Conservation (phyloP, 179 eudicot species). For the Spinacia oleracea region DNA sequence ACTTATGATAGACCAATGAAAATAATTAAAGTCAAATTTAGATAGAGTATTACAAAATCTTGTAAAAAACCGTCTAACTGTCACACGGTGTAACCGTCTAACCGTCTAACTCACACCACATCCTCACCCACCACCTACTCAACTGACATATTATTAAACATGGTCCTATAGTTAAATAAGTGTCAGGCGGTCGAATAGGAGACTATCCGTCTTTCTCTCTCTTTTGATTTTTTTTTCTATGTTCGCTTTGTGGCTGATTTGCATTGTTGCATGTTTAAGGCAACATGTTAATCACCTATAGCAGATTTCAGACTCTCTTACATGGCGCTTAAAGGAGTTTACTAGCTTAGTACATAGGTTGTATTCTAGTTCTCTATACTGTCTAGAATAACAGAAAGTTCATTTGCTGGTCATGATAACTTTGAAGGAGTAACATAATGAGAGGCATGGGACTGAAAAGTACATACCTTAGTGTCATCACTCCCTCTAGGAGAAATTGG, state of each 20-base stretch:
- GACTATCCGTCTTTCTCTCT: no score
- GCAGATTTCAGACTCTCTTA: background rate
- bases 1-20: background rate
- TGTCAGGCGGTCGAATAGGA: no score
- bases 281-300: background rate
- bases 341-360: background rate
- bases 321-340: background rate
- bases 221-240: background rate
- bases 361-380: background rate
- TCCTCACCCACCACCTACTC: no score
- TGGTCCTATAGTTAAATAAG: no score
- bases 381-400: background rate
- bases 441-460: background rate
- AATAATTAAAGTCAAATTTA: no score
- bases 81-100: no score
- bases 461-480: constrained; percentile 69
- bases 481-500: constrained; percentile 68
- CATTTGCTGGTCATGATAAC: background rate
- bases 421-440: background rate
- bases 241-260: background rate
- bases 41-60: no score
- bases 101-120: no score
- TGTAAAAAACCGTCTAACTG: no score
- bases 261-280: background rate
- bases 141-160: no score